Evolutionary conservation across 2,329 filamentous ascomycete species (phyloP).

Genomic region (Aspergillus sp.): DNA sequence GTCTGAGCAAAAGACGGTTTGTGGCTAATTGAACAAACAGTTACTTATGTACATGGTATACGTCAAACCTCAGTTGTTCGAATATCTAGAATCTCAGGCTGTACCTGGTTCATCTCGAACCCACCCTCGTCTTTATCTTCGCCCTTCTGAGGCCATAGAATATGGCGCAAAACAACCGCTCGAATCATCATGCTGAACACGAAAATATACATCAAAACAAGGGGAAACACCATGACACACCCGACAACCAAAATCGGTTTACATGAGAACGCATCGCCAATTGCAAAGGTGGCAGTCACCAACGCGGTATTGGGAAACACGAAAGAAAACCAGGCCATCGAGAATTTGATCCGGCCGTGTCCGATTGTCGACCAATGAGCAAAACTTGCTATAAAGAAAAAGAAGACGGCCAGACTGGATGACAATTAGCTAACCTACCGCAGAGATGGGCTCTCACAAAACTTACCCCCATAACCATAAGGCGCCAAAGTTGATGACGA

Average conservation of each 20-base stretch:
- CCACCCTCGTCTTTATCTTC: constrained; percentile 58
- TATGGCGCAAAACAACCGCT: constrained; percentile 58
- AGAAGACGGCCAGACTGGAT: constrained; percentile 64
- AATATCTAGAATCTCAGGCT: constrained; percentile 14
- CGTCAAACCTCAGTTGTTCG: neutral
- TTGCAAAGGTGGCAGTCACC: constrained; percentile 63
- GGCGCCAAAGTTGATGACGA: constrained; percentile 56
- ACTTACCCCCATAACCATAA: constrained; percentile 69
- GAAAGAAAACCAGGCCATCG: constrained; percentile 82
- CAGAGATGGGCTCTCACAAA: too few relatives aligned
- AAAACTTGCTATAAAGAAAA: constrained; percentile 72
- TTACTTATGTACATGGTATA: constrained; percentile 8
- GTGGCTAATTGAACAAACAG: neutral
- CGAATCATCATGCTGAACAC: constrained; percentile 65
- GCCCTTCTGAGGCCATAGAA: constrained; percentile 71
- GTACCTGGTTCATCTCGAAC: constrained; percentile 38
- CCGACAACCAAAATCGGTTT: constrained; percentile 59
- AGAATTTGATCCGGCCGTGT: constrained; percentile 60
- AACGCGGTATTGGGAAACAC: constrained; percentile 74
- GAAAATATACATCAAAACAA: constrained; percentile 62
- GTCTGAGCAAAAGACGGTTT: neutral
- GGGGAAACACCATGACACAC: constrained; percentile 57
- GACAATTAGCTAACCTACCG: constrained; percentile 6
- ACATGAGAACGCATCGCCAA: constrained; percentile 57
- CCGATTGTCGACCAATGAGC: constrained; percentile 63